Percentiles rank a stretch among this genome's conserved stretches.
Conservation (phyloP, 495 filamentous ascomycete genomes). For the Daldinia vernicosa region DNA sequence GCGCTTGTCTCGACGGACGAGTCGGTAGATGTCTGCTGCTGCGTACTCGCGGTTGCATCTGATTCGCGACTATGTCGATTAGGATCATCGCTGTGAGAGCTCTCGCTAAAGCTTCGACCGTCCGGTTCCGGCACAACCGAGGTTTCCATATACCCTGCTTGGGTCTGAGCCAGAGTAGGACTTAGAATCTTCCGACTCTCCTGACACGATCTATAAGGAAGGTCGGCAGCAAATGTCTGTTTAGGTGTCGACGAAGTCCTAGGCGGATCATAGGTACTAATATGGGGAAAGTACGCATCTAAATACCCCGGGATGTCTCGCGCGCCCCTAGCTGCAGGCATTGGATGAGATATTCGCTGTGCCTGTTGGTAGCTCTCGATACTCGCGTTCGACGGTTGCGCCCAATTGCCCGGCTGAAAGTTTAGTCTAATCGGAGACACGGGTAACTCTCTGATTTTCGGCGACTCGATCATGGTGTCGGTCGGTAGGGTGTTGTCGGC, state of each 20-base stretch:
- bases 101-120: conserved; percentile 46
- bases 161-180: conserved; percentile 21
- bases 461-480: conserved; percentile 42
- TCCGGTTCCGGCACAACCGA: conserved; percentile 44
- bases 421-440: conserved; percentile 55
- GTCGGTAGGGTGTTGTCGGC: conserved; percentile 49
- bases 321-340: conserved; percentile 32
- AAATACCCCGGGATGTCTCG: conserved; percentile 50
- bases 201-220: conserved; percentile 47
- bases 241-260: conserved; percentile 33
- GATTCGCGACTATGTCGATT: conserved; percentile 60
- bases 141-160: conserved; percentile 27
- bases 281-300: conserved; percentile 44
- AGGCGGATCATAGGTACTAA: conserved; percentile 30
- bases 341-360: conserved; percentile 3
- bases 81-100: conserved; percentile 44
- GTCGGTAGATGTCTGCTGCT: conserved; percentile 54
- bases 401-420: conserved; percentile 55
- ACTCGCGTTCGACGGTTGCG: conserved; percentile 52
- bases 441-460: conserved; percentile 50
- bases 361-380: conserved; percentile 39
- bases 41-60: conserved; percentile 56
- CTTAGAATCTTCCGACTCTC: conserved; percentile 35
- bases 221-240: conserved; percentile 34
- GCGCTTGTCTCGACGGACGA: conserved; percentile 60